phyloP scores from a whole-genome alignment of 768 basidiomycete species.

The Rhodotorula babjevae region DNA sequence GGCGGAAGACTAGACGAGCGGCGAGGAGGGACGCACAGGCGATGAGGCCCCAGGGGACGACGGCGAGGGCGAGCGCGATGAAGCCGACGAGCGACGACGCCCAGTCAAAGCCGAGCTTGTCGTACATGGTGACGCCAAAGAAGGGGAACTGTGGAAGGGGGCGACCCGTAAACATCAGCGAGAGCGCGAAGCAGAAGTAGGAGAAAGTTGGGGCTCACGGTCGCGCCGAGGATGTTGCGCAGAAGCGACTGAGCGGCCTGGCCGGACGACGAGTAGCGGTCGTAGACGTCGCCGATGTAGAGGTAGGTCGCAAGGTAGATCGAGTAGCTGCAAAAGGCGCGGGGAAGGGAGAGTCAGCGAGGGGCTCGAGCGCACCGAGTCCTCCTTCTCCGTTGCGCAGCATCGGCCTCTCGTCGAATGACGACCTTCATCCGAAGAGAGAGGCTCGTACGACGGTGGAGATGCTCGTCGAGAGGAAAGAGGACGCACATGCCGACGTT shows the following conservation, averaged over 20 bases:
- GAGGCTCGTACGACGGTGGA: too few species aligned
- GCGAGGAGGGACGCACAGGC: background rate
- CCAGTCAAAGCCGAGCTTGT: conserved; percentile 28
- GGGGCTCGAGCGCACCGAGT: too few species aligned
- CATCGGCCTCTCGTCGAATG: too few species aligned
- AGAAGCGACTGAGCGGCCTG: conserved; percentile 34
- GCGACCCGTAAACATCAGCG: too few species aligned
- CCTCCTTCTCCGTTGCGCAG: too few species aligned
- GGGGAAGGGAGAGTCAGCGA: too few species aligned
- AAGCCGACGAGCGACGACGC: conserved; percentile 29
- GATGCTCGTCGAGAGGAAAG: background rate
- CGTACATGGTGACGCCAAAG: conserved; percentile 38
- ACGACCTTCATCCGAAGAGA: too few species aligned
- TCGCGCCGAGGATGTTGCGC: conserved; percentile 30
- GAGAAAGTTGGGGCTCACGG: too few species aligned
- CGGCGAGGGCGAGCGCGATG: conserved; percentile 34
- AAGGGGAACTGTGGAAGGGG: conserved; percentile 1
- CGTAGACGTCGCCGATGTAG: conserved; percentile 33
- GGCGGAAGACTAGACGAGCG: background rate
- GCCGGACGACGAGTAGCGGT: conserved; percentile 25
- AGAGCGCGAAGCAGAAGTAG: too few species aligned
- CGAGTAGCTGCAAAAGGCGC: background rate
- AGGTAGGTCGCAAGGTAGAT: conserved; percentile 36
- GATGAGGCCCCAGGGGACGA: conserved; percentile 34
- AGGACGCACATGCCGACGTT: conserved; percentile 19